Percentiles rank a stretch among this genome's conserved stretches.
Evolutionary conservation across 805 yeast genomes (phyloP).

Genomic region (Candida ficus): DNA sequence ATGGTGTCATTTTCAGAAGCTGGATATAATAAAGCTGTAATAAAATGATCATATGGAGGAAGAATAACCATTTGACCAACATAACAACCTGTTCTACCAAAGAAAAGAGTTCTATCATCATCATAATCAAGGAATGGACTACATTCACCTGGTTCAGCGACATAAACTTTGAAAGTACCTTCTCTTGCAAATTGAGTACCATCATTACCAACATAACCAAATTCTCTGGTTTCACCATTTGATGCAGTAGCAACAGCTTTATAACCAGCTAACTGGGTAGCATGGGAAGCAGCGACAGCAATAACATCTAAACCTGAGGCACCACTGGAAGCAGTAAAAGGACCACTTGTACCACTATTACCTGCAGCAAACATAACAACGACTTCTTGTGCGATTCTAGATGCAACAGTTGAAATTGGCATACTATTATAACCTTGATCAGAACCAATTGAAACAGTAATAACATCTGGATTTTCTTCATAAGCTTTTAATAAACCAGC

Average conservation of each 20-base stretch:
- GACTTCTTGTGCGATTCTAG: slow-evolving; percentile 9
- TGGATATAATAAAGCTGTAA: slow-evolving; percentile 1
- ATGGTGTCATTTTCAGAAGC: neutral
- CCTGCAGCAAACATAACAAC: slow-evolving; percentile 15
- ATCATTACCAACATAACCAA: slow-evolving; percentile 6
- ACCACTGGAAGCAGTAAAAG: slow-evolving; percentile 13
- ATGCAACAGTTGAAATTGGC: slow-evolving; percentile 10
- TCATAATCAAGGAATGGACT: neutral
- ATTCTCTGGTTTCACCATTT: slow-evolving; percentile 5
- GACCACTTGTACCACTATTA: slow-evolving; percentile 11
- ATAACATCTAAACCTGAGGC: slow-evolving; percentile 11
- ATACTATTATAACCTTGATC: slow-evolving; percentile 9
- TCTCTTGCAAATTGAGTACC: neutral
- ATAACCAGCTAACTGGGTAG: slow-evolving; percentile 8
- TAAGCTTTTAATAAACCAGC: slow-evolving; percentile 13
- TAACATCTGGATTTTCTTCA: slow-evolving; percentile 12
- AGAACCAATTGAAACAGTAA: slow-evolving; percentile 13
- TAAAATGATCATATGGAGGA: neutral
- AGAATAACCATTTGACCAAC: neutral
- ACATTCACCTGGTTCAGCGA: neutral
- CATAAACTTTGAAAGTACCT: slow-evolving; percentile 6
- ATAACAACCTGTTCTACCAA: slow-evolving; percentile 6
- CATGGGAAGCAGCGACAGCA: slow-evolving; percentile 13
- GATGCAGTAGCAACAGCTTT: slow-evolving; percentile 8
- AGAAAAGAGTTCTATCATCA: neutral